These are phyloP conservation scores for Aspergillus sojae DNA, from an alignment of 2,329 filamentous ascomycete genomes.

Conservation along the genomic window DNA sequence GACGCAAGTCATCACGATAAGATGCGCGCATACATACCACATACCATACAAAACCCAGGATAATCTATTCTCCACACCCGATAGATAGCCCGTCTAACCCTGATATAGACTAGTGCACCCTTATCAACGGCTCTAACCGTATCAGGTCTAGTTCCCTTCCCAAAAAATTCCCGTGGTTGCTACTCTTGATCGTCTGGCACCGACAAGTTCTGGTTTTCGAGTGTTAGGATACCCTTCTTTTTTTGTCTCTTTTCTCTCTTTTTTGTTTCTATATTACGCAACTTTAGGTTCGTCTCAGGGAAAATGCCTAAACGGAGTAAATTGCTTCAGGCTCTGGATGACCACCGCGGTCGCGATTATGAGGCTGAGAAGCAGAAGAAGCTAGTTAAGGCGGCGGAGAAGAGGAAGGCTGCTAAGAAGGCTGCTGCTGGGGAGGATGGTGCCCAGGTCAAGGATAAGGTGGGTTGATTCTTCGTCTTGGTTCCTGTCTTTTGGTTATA, in stretches of 20 bases:
- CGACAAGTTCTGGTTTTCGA: constrained; percentile 12
- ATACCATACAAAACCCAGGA: constrained; percentile 21
- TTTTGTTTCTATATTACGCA: constrained; percentile 10
- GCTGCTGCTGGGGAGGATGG: constrained; percentile 18
- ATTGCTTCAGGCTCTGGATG: constrained; percentile 61
- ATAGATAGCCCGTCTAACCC: background rate
- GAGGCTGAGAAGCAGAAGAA: constrained; percentile 78
- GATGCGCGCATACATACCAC: background rate
- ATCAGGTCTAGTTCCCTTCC: constrained; percentile 25
- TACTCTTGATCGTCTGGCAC: constrained; percentile 15
- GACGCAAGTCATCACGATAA: background rate
- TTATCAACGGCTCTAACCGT: constrained; percentile 19
- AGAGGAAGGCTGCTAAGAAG: constrained; percentile 44
- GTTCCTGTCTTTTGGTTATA: background rate
- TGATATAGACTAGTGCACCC: constrained; percentile 19
- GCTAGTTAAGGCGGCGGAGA: constrained; percentile 55
- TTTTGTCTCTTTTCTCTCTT: background rate
- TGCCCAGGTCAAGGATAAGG: constrained; percentile 15
- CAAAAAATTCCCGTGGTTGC: constrained; percentile 38
- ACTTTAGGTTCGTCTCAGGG: background rate
- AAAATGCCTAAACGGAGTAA: constrained; percentile 59
- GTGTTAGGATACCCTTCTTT: background rate
- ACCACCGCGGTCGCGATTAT: constrained; percentile 65
- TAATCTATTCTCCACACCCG: constrained; percentile 23
- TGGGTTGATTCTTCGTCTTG: background rate